These are phyloP conservation scores for Talaromyces pinophilus DNA, from an alignment of 2,329 filamentous ascomycete genomes.

Conservation along the genomic window DNA sequence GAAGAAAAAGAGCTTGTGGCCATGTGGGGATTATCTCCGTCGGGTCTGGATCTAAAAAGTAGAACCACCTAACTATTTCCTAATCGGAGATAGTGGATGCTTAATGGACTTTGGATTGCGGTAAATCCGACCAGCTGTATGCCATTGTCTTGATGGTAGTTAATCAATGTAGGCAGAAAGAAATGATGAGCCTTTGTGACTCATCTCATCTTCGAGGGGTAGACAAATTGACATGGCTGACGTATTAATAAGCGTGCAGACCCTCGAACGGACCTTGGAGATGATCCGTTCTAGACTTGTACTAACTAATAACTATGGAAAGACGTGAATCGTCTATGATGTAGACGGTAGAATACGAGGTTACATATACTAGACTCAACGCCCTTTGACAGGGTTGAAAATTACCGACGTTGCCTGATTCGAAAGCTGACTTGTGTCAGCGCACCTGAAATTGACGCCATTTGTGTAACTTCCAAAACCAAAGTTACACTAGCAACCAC, in stretches of 20 bases:
- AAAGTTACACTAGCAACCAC: background rate
- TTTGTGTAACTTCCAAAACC: background rate
- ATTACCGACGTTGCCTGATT: background rate
- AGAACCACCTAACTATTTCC: background rate
- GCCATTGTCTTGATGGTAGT: background rate
- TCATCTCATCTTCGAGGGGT: background rate
- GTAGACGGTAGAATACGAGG: background rate
- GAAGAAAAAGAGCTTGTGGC: conserved; percentile 6
- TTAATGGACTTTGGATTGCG: background rate
- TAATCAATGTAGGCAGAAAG: background rate
- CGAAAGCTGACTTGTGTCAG: background rate
- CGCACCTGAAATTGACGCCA: background rate
- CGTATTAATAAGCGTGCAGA: background rate
- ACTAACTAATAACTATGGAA: background rate
- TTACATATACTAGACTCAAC: background rate
- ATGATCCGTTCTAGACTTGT: background rate
- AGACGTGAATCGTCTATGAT: background rate
- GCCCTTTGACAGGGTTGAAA: background rate
- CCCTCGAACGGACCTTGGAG: background rate
- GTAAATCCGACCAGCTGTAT: background rate
- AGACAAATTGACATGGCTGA: too few species aligned
- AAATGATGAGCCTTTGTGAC: background rate
- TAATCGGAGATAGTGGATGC: background rate
- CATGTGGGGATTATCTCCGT: conserved; percentile 12
- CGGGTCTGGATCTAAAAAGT: background rate